Conservation (phyloP, 805 yeast genomes). For the Groenewaldozyma tartarivorans region DNA sequence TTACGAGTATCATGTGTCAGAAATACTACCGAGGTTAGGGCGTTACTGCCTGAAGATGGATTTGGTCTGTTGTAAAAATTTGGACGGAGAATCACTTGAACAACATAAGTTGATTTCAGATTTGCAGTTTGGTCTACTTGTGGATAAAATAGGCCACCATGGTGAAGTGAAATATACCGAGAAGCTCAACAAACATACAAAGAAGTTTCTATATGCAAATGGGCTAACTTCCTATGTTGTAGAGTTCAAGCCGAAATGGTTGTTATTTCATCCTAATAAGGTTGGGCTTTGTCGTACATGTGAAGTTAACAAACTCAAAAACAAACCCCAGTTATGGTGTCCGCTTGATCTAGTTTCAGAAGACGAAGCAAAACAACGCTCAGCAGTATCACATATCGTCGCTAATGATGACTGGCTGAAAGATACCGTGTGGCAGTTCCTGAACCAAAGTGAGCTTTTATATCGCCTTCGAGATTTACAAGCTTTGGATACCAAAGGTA, state of each 20-base stretch:
- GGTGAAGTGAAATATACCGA: not conserved
- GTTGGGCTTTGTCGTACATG: constrained; percentile 47
- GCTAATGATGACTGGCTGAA: constrained; percentile 10
- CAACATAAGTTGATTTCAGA: not conserved
- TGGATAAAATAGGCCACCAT: constrained; percentile 4
- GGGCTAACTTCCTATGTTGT: constrained; percentile 13
- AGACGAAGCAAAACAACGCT: not conserved
- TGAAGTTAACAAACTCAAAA: constrained; percentile 33
- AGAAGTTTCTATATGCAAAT: constrained; percentile 14
- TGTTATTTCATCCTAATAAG: constrained; percentile 35
- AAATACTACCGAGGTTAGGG: constrained; percentile 13
- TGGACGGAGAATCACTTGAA: not conserved
- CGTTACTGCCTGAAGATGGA: constrained; percentile 3
- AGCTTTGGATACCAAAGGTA: constrained; percentile 21
- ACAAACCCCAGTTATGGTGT: constrained; percentile 34
- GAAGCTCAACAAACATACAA: constrained; percentile 1
- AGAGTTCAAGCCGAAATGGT: constrained; percentile 59
- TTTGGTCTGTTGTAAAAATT: not conserved
- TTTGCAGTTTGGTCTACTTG: constrained; percentile 5
- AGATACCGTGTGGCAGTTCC: constrained; percentile 13
- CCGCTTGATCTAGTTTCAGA: constrained; percentile 35
- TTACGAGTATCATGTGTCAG: constrained; percentile 29
- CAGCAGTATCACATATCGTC: not conserved
- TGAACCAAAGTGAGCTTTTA: constrained; percentile 15
- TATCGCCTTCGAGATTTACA: constrained; percentile 24